These are phyloP conservation scores for Nicotiana sylvestris DNA, from an alignment of 257 asterid species.

Conservation along the genomic window DNA sequence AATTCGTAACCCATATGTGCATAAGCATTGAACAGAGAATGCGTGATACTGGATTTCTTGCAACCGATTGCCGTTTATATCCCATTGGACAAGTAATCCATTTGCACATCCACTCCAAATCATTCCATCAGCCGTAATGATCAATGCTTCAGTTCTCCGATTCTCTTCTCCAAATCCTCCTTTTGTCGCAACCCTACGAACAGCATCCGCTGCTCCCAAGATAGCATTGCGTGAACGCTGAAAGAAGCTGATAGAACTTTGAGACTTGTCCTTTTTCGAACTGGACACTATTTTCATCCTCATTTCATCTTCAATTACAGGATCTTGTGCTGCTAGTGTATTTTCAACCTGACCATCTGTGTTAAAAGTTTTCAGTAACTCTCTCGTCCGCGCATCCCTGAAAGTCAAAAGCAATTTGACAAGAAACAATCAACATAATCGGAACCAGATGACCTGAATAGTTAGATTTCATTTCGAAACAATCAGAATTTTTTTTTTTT, in stretches of 20 bases:
- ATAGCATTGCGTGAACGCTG: slow-evolving; percentile 98
- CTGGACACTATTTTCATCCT: slow-evolving; percentile 44
- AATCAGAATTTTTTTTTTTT: neutral
- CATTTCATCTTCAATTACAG: slow-evolving; percentile 65
- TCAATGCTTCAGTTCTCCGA: slow-evolving; percentile 76
- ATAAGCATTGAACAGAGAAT: slow-evolving; percentile 63
- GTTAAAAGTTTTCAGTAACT: slow-evolving; percentile 72
- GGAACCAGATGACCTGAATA: neutral
- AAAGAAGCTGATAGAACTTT: slow-evolving; percentile 63
- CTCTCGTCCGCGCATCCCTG: slow-evolving; percentile 94
- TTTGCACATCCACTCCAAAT: slow-evolving; percentile 89
- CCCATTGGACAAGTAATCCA: slow-evolving; percentile 91
- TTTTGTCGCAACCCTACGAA: slow-evolving; percentile 80
- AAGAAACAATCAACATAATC: slow-evolving; percentile 7
- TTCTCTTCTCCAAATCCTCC: slow-evolving; percentile 84
- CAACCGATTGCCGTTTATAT: slow-evolving; percentile 75
- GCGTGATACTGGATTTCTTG: slow-evolving; percentile 69
- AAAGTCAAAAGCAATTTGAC: slow-evolving; percentile 19
- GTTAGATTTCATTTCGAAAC: neutral
- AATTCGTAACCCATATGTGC: slow-evolving; percentile 67
- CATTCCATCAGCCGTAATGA: slow-evolving; percentile 67
- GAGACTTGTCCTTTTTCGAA: slow-evolving; percentile 65
- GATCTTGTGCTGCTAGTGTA: slow-evolving; percentile 42
- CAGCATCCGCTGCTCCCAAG: slow-evolving; percentile 98
- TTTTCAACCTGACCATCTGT: slow-evolving; percentile 89